phyloP scores from a whole-genome alignment of 1,284 basidiomycete genomes.

The Agroathelia rolfsii region DNA sequence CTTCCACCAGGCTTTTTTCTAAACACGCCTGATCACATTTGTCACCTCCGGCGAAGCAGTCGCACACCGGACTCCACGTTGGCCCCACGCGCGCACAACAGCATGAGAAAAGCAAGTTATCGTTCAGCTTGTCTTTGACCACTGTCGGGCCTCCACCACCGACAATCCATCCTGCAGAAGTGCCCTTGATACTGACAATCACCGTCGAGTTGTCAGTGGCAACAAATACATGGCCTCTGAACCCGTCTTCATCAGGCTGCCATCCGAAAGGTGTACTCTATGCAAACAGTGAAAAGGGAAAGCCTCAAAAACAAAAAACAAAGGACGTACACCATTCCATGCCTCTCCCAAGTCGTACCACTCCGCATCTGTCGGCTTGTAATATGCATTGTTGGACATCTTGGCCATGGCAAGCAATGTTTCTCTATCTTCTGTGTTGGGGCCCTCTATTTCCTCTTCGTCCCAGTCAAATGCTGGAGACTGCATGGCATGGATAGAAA shows the following conservation, averaged over 20 bases:
- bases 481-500: constrained; percentile 20
- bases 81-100: constrained; percentile 84
- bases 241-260: constrained; percentile 77
- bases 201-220: constrained; percentile 78
- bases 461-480: constrained; percentile 32
- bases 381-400: constrained; percentile 85
- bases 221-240: constrained; percentile 84
- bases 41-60: constrained; percentile 61
- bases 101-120: constrained; percentile 85
- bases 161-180: constrained; percentile 72
- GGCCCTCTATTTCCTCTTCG: constrained; percentile 41
- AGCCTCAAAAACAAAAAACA: not conserved
- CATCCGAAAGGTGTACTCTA: constrained; percentile 79
- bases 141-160: constrained; percentile 57
- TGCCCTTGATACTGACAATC: constrained; percentile 88
- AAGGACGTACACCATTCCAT: constrained; percentile 44
- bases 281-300: constrained; percentile 6
- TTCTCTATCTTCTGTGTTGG: constrained; percentile 63
- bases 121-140: constrained; percentile 74
- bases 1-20: constrained; percentile 62
- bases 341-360: constrained; percentile 67
- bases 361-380: constrained; percentile 37
- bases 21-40: constrained; percentile 70
- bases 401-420: constrained; percentile 76
- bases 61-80: constrained; percentile 80